A percentile compares a stretch with the other conserved stretches of the same genome.
Conservation (phyloP, 495 filamentous ascomycete species). For the Podospora anserina region DNA sequence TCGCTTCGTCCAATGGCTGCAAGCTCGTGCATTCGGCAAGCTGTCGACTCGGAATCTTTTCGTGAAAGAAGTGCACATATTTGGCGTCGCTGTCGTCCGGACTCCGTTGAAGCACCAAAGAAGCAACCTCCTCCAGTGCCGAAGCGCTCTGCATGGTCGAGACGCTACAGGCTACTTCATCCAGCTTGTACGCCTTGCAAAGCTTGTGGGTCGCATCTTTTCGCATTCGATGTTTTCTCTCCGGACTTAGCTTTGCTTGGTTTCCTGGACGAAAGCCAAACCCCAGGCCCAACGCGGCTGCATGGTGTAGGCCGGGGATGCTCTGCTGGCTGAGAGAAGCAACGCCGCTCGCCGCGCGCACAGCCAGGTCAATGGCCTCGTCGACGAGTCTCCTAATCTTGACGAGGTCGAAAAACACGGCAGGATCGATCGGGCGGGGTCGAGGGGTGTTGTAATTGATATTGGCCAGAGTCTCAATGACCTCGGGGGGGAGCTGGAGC, state of each 20-base stretch:
- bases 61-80: slow-evolving; percentile 85
- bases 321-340: slow-evolving; percentile 59
- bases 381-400: slow-evolving; percentile 76
- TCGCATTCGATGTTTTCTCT: slow-evolving; percentile 70
- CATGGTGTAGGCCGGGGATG: slow-evolving; percentile 52
- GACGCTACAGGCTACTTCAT: slow-evolving; percentile 73
- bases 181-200: slow-evolving; percentile 67
- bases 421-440: slow-evolving; percentile 73
- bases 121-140: slow-evolving; percentile 68
- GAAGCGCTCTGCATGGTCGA: slow-evolving; percentile 77
- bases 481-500: slow-evolving; percentile 79
- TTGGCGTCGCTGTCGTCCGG: slow-evolving; percentile 64
- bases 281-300: slow-evolving; percentile 59
- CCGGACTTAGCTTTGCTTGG: slow-evolving; percentile 64
- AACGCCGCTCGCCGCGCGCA: slow-evolving; percentile 69
- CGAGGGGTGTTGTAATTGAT: slow-evolving; percentile 72
- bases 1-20: slow-evolving; percentile 61
- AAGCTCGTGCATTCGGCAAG: slow-evolving; percentile 70
- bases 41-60: slow-evolving; percentile 76
- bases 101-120: slow-evolving; percentile 64
- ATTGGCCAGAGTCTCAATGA: slow-evolving; percentile 73
- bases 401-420: slow-evolving; percentile 76
- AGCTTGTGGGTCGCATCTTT: slow-evolving; percentile 74
- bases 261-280: slow-evolving; percentile 52
- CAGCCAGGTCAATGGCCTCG: slow-evolving; percentile 70